These are phyloP conservation scores for Actinomortierella ambigua DNA, from an alignment of 371 early-diverging fungal species.

Conservation along the genomic window DNA sequence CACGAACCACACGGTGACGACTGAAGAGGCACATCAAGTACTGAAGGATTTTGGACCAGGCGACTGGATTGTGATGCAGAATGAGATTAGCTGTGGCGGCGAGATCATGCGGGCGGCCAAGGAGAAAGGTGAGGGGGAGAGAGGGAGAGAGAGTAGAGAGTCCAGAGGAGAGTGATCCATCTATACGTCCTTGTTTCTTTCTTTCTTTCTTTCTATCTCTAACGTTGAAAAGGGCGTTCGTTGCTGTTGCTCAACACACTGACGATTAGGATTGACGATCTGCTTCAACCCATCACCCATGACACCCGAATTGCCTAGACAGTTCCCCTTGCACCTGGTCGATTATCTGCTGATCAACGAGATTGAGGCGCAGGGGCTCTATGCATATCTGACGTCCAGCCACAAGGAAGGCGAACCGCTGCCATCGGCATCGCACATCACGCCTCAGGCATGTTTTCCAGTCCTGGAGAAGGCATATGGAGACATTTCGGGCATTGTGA, in stretches of 20 bases:
- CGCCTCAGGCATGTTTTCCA: slow-evolving; percentile 48
- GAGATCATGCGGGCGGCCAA: slow-evolving; percentile 67
- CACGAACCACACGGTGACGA: slow-evolving; percentile 69
- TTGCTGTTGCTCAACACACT: not conserved
- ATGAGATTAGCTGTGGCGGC: slow-evolving; percentile 81
- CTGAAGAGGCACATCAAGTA: slow-evolving; percentile 47
- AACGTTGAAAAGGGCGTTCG: too few species aligned
- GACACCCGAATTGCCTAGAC: slow-evolving; percentile 54
- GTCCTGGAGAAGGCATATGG: slow-evolving; percentile 49
- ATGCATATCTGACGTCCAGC: slow-evolving; percentile 26
- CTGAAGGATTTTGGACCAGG: slow-evolving; percentile 51
- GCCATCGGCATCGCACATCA: slow-evolving; percentile 23
- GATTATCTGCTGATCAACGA: slow-evolving; percentile 85
- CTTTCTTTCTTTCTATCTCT: not conserved
- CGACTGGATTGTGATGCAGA: slow-evolving; percentile 81
- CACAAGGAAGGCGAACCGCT: slow-evolving; percentile 20
- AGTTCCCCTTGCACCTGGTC: slow-evolving; percentile 66
- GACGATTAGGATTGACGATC: slow-evolving; percentile 71
- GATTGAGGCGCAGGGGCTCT: slow-evolving; percentile 66
- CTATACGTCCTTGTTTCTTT: not conserved
- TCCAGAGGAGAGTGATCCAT: not conserved
- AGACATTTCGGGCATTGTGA: slow-evolving; percentile 62
- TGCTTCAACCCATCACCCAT: slow-evolving; percentile 92
- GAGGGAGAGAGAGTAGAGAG: too few species aligned
- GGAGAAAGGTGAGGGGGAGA: slow-evolving; percentile 48